Base-by-base conservation (phyloP, 2,329 filamentous ascomycete species). In the Pyricularia sp. region DNA sequence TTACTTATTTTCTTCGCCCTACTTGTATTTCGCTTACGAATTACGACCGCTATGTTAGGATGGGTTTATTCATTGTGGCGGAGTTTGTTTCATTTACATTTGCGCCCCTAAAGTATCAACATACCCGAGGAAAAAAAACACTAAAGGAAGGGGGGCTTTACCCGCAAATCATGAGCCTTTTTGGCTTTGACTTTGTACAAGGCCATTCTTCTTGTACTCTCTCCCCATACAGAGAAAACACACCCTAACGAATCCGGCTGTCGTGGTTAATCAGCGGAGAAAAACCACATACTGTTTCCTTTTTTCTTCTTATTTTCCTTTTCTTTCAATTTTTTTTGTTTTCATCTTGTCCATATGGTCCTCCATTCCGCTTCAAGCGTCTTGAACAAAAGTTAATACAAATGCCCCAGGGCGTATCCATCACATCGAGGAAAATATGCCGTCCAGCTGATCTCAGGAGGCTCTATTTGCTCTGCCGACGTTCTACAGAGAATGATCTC, bases 21-120 rank as follows among this genome's bases (percentile, higher is more conserved):
- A 65, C 25, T 55, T 55, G 42, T 55, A n/a, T 55, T 55, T n/a
- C 42, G 42, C 42, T 65, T 30, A 67, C 26, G 65, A 67, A 67
- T 67, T 31, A 67, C 65, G 65, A 67, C 65, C 42, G 36, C 25
- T 31, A 67, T 67, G 65, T 67, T 67, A 26, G 55, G 14, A 67
- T 42, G 42, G 42, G 42, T 55, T 55, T n/a, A 3, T 55, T 55
- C 42, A 55, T 55, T 55, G 42, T 55, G 42, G 42, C 42, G 42
- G 42, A 55, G 42, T 55, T 55, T 55, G 42, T n/a, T 55, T 55
- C 42, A 55, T 55, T 55, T 55, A n/a, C 33, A 42, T 42, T 55
- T 55, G 42, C 42, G 42, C 42, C 42, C 42, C 42, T n/a, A 55
- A 55, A 17, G 42, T 55, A n/a, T 55, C 42, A 55, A 30, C 28